Percentiles rank a stretch among this genome's conserved stretches.
Conservation (phyloP, 2,329 filamentous ascomycete genomes). For the Ambrosiella beaveri region DNA sequence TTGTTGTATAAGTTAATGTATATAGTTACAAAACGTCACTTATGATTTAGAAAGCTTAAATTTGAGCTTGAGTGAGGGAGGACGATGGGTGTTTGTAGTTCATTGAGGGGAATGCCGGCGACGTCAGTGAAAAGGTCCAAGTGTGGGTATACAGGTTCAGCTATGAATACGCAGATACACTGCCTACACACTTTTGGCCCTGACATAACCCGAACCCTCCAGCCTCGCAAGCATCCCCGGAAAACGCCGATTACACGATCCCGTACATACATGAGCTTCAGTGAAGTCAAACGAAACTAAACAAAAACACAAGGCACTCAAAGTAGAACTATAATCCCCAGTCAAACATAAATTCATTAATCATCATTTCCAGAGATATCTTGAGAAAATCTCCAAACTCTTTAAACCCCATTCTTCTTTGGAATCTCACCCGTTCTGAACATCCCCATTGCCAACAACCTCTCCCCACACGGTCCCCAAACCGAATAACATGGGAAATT, state of each 20-base stretch:
- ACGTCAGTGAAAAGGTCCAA: no score
- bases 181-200: no score
- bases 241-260: no score
- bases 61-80: background rate
- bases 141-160: no score
- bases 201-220: no score
- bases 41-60: background rate
- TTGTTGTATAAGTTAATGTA: background rate
- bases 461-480: constrained; percentile 20
- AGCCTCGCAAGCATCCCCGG: no score
- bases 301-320: no score
- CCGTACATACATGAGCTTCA: no score
- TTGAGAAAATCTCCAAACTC: background rate
- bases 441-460: constrained; percentile 20
- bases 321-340: no score
- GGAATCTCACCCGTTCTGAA: constrained; percentile 16
- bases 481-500: constrained; percentile 23
- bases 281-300: no score
- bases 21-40: background rate
- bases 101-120: no score
- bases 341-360: background rate
- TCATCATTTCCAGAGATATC: background rate
- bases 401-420: background rate
- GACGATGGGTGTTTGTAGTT: background rate
- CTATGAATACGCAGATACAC: no score